Evolutionary conservation across 164 flowering plant genomes (phyloP), one percentile per base, ranked within the genome.

Genomic region (Nelumbo lutea): DNA sequence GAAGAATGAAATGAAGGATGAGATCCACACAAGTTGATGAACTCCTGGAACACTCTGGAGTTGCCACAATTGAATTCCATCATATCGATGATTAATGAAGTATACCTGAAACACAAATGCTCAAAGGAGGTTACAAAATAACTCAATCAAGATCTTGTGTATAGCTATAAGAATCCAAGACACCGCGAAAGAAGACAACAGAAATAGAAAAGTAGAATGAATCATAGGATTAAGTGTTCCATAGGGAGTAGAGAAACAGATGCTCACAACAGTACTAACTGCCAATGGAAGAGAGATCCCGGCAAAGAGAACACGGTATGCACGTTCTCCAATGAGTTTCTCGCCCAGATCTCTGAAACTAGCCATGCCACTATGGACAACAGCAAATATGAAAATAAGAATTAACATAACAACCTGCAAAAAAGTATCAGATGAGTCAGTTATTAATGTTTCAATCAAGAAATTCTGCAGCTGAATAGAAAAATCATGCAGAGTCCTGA

Each of bases 11-110:
- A 92, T 73, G 71, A 95, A 92, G 70, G 73, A 69, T 40, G 87
- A 72, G 52, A 90, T 42, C 98, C 98, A 91, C 70, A 90, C 77
- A 57, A 88, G 64, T 69, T 91, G 79, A 76, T 91, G 97, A 8
- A 95, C 57, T 40, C 85, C 87, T 52, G 91, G 84, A 75, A 81
- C 81, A 72, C 81, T 72, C 78, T 90, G 93, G 41, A 95, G 84
- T 72, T 95, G 86, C 98, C 98, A 95, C 76, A 95, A 76, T 73
- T 95, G 98, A 56, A 80, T 66, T 42, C 98, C 98, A 74, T 90
- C 97, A 57, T 95, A 91, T 77, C 98, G 82, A 72, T 95, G 98
- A 75, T 95, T 89, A 70, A 95, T 95, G 79, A 95, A 95, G 79
- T 95, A 95, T 60, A 92, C 99, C 99, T 95, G 88, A 56, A 70